Percentiles rank a stretch among this genome's conserved stretches.
Conservation (phyloP, 2,329 filamentous ascomycete genomes). For the Diplodia sapinea region DNA sequence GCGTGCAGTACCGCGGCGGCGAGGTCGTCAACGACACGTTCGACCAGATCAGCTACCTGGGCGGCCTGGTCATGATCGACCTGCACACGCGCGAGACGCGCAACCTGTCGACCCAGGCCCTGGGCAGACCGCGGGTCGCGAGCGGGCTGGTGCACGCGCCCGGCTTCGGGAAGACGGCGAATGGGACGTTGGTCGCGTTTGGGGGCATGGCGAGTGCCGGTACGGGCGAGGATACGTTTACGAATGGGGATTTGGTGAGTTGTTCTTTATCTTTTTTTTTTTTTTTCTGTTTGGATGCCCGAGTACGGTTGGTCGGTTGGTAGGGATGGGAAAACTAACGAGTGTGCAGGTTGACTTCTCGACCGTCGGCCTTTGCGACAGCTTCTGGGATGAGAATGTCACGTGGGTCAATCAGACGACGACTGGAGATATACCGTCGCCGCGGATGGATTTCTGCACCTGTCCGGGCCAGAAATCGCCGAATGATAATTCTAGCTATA, state of each 20-base stretch:
- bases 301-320: no score
- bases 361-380: constrained; percentile 15
- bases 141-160: constrained; percentile 1
- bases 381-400: constrained; percentile 28
- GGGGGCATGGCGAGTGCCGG: constrained; percentile 13
- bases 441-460: constrained; percentile 55
- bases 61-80: constrained; percentile 3
- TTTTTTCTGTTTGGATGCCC: no score
- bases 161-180: constrained; percentile 1
- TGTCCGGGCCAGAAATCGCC: constrained; percentile 43
- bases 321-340: neutral
- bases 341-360: constrained; percentile 1
- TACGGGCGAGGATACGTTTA: constrained; percentile 1
- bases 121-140: neutral
- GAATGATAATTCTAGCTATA: constrained; percentile 55
- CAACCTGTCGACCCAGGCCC: constrained; percentile 3
- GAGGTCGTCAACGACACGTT: neutral
- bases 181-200: constrained; percentile 4
- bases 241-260: constrained; percentile 12
- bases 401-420: constrained; percentile 54
- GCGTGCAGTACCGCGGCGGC: constrained; percentile 3
- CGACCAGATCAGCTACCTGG: neutral
- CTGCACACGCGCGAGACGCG: neutral
- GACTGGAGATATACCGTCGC: constrained; percentile 49
- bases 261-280: neutral